Evolutionary conservation across 192 early-diverging fungal genomes (phyloP).

Genomic region (Podila epigama): DNA sequence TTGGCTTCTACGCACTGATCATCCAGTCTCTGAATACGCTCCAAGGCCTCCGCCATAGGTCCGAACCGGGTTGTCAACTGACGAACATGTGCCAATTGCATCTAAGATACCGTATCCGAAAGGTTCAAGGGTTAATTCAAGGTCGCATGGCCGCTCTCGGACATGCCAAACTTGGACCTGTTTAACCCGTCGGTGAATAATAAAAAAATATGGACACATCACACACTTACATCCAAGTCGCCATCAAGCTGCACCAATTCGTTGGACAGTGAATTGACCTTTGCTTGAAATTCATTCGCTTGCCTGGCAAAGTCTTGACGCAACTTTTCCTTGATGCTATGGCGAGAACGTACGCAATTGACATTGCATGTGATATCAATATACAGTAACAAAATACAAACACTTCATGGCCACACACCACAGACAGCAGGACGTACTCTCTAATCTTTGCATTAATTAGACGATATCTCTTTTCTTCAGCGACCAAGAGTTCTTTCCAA

Average conservation of each 20-base stretch:
- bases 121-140: not conserved
- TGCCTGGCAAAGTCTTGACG: conserved; percentile 81
- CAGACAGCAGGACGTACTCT: conserved; percentile 58
- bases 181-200: too few relatives aligned
- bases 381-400: not conserved
- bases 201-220: too few relatives aligned
- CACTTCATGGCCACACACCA: not conserved
- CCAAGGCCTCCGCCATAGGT: conserved; percentile 60
- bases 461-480: conserved; percentile 83
- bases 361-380: too few relatives aligned
- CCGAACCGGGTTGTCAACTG: conserved; percentile 59
- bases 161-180: too few relatives aligned
- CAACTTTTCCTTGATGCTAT: conserved; percentile 82
- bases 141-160: too few relatives aligned
- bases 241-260: conserved; percentile 76
- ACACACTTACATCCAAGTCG: conserved; percentile 78
- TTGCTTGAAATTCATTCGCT: conserved; percentile 81
- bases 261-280: conserved; percentile 74
- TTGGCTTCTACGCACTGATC: conserved; percentile 80
- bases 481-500: conserved; percentile 76
- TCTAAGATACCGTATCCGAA: too few relatives aligned
- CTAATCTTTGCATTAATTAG: conserved; percentile 85
- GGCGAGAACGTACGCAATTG: not conserved
- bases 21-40: conserved; percentile 68
- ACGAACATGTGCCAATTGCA: conserved; percentile 68